Conservation (phyloP, 1,284 basidiomycete species). For the Ceratorhiza oryzae-sativae region DNA sequence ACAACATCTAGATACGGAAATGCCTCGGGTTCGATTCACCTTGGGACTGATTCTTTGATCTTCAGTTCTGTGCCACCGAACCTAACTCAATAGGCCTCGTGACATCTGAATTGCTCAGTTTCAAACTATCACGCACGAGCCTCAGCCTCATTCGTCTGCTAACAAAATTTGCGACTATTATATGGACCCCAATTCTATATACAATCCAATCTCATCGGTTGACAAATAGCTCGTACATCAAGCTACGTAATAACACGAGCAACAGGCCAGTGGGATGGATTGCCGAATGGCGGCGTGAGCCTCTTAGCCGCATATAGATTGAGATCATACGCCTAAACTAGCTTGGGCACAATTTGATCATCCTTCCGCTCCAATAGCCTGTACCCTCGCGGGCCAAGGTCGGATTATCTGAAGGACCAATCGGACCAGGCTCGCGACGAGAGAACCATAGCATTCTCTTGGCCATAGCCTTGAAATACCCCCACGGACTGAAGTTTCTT, state of each 20-base stretch:
- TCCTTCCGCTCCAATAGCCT: not conserved
- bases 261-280: not conserved
- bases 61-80: not conserved
- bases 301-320: not conserved
- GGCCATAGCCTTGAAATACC: conserved; percentile 16
- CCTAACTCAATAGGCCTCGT: not conserved
- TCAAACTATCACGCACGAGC: no score
- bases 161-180: no score
- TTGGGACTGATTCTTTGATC: no score
- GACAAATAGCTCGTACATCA: not conserved
- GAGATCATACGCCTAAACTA: not conserved
- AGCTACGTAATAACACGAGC: not conserved
- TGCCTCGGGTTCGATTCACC: no score
- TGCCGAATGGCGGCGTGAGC: not conserved
- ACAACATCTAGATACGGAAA: not conserved
- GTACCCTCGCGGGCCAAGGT: not conserved
- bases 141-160: no score
- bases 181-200: no score
- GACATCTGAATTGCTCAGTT: not conserved
- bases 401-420: conserved; percentile 1
- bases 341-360: not conserved
- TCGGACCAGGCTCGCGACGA: not conserved
- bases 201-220: not conserved
- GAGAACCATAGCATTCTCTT: conserved; percentile 4
- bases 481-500: not conserved